These are phyloP conservation scores for Candida endomychidarum DNA, from an alignment of 805 yeast species.

Conservation along the genomic window DNA sequence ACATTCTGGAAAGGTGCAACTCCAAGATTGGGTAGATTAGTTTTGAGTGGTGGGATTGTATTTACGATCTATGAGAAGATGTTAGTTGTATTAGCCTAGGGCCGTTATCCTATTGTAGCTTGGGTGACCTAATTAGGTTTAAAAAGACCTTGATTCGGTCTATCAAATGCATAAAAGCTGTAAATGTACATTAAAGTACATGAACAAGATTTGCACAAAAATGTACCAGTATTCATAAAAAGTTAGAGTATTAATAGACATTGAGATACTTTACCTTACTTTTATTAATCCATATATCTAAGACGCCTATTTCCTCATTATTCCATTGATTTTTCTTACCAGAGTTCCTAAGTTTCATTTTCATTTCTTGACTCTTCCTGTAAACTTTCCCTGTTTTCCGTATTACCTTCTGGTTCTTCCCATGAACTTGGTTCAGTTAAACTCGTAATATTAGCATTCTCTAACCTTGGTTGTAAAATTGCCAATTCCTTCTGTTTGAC, in stretches of 20 bases:
- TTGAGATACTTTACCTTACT: background rate
- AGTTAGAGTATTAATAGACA: too few species aligned
- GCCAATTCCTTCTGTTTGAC: slow-evolving; percentile 76
- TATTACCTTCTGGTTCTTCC: slow-evolving; percentile 3
- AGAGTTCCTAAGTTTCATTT: too few species aligned
- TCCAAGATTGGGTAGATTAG: slow-evolving; percentile 88
- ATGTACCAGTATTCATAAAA: too few species aligned
- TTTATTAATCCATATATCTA: slow-evolving; percentile 3
- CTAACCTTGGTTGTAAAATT: slow-evolving; percentile 37
- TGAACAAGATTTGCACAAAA: too few species aligned
- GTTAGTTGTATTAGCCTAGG: slow-evolving; percentile 59
- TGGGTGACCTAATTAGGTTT: too few species aligned
- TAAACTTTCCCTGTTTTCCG: background rate
- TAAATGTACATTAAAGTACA: too few species aligned
- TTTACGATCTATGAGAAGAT: slow-evolving; percentile 94
- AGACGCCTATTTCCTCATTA: background rate
- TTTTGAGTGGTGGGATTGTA: slow-evolving; percentile 94
- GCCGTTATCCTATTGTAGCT: too few species aligned
- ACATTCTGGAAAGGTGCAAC: slow-evolving; percentile 99
- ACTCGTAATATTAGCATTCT: slow-evolving; percentile 7
- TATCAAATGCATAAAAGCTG: too few species aligned
- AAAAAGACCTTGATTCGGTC: too few species aligned
- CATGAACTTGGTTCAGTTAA: slow-evolving; percentile 9
- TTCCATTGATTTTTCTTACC: too few species aligned
- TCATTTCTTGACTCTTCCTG: background rate